Evolutionary conservation across 2,329 filamentous ascomycete species (phyloP), one percentile per base, ranked within the genome.

Genomic region (Daldinia sp.): DNA sequence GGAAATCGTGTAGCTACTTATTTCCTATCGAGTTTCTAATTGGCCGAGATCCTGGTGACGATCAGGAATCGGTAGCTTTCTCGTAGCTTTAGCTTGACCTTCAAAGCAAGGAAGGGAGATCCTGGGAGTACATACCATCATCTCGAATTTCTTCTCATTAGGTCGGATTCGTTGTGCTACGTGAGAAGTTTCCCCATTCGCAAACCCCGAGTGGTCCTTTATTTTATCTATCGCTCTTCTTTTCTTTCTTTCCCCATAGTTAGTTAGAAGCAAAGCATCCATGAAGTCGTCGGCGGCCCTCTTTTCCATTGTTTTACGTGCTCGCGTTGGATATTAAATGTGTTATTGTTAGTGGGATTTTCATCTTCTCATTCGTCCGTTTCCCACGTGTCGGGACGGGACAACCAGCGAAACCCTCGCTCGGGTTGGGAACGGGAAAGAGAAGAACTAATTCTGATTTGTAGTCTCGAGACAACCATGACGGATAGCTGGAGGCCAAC

Each of bases 401-500:
- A n/a, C n/a, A n/a, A n/a, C n/a, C 25, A 15, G 7, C 35, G 17
- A 11, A 9, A 32, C 13, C 10, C 35, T 35, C 19, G 13, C 32
- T 45, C 11, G 43, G 8, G 9, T 19, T 29, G 29, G n/a, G 17
- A 23, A 39, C 41, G 27, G 27, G 32, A 29, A n/a, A n/a, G n/a
- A n/a, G n/a, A n/a, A n/a, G n/a, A n/a, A 37, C 58, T 61, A 25
- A 61, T 53, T n/a, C 19, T 23, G 19, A 61, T 32, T 10, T 35
- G 23, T 57, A 62, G 59, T 52, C 48, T 43, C 25, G 17, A 48
- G 43, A 21, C 35, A n/a, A 50, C 37, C 34, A 67, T 67, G 64
- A 58, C 64, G 58, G 56, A 61, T 30, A 30, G 45, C 45, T 30
- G 45, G 37, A 57, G 63, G 25, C 57, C 64, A 8, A 56, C 37